Evolutionary conservation across 2,329 filamentous ascomycete species (phyloP), one percentile per base, ranked within the genome.

Genomic region (Sodiomyces alkalinus): DNA sequence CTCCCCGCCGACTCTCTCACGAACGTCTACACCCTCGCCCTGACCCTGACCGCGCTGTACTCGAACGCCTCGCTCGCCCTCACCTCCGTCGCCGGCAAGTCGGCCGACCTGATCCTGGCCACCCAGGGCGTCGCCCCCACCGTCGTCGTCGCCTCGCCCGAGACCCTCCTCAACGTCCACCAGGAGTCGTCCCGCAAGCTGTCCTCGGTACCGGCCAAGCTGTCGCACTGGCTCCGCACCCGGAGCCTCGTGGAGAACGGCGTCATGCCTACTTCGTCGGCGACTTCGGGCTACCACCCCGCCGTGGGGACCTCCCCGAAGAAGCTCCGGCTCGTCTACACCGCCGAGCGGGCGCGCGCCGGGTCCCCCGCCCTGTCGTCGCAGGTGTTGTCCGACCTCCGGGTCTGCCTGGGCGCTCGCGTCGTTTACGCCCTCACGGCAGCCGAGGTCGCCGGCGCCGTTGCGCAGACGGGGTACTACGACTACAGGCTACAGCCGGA

Each of bases 351-450:
- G 16, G 66, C 68, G 16, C 78, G 74, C 22, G 61, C 67, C 2
- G 62, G 62, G 3, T 62, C 65, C 1, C 72, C 75, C 2, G 64
- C 68, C 2, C 57, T 96, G 9, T 78, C 68, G 22, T 73, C 78
- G 3, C 53, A 66, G 14, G 69, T 75, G 28, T 62, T 96, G 22
- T 82, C 80, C 0, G 82, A 94, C 44, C 55, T 96, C 32, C 74
- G 86, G 25, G 67, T 92, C 29, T 81, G 85, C 50, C 81, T 80
- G 2, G 71, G 78, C 17, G 77, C 83, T 2, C 72, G 83, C 28
- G 63, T 94, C 32, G 64, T 92, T 28, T 93, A 96, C 50, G 86
- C 85, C 3, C 62, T 98, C 30, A 80, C 83, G 12, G 74, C 80
- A 1, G 62, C 82, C 15, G 70, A 72, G 35, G 80, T 96, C n/a